phyloP scores from a whole-genome alignment of 139 green algal genomes.

The Coccomyxa sp. region DNA sequence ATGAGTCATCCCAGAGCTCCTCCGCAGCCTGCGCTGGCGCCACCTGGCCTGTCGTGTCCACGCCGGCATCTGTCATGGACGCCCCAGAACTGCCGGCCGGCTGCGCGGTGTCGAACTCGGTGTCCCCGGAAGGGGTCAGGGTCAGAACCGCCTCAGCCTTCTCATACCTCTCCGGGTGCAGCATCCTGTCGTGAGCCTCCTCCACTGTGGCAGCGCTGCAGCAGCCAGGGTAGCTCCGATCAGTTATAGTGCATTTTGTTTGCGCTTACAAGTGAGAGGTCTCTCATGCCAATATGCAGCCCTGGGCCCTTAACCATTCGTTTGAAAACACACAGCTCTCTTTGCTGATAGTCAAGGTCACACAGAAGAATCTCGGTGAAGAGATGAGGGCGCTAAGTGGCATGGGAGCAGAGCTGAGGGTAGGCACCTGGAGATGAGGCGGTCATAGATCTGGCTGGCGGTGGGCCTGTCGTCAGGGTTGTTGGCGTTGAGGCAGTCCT shows the following conservation, averaged over 20 bases:
- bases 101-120: background rate
- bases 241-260: background rate
- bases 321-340: background rate
- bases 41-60: background rate
- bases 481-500: slow-evolving; percentile 4
- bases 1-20: background rate
- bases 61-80: background rate
- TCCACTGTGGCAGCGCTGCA: background rate
- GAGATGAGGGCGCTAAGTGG: background rate
- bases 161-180: background rate
- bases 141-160: background rate
- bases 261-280: background rate
- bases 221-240: too few relatives aligned
- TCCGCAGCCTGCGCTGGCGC: background rate
- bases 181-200: background rate
- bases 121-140: background rate
- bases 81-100: background rate
- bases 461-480: background rate
- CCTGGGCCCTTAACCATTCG: background rate
- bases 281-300: background rate
- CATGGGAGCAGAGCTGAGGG: background rate
- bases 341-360: background rate
- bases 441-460: background rate
- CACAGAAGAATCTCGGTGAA: background rate
- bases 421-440: background rate